Evolutionary conservation across 306 rosid species (phyloP).

Genomic region (Hippophae gyantsensis): DNA sequence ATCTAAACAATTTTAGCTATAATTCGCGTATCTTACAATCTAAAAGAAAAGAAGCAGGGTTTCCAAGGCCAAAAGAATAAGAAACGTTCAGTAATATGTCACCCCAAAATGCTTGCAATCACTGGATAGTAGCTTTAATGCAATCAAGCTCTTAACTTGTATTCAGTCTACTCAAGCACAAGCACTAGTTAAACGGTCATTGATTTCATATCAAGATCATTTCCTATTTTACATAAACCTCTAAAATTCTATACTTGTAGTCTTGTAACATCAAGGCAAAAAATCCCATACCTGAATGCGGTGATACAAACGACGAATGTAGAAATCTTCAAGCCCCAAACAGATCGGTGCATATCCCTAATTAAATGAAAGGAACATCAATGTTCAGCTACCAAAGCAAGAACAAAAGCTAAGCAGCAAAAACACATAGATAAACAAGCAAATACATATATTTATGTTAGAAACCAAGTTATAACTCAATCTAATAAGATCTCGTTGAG

Average conservation of each 20-base stretch:
- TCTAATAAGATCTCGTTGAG: no score
- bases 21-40: no score
- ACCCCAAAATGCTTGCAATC: no score
- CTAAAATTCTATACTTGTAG: neutral
- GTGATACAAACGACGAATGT: constrained; percentile 53
- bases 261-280: neutral
- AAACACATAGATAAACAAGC: neutral
- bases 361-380: neutral
- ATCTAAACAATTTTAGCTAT: no score
- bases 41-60: no score
- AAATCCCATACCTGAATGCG: constrained; percentile 48
- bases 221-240: neutral
- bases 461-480: no score
- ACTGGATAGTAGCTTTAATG: no score
- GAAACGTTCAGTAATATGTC: no score
- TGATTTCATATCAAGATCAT: neutral
- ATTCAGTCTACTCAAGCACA: no score
- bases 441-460: neutral
- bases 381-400: neutral
- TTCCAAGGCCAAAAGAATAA: no score
- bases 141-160: no score
- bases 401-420: neutral
- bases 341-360: constrained; percentile 84
- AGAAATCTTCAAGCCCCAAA: constrained; percentile 69
- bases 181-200: neutral